Percentiles rank a stretch among this genome's conserved stretches.
phyloP scores from a whole-genome alignment of 768 basidiomycete genomes.

The Trametes cinnabarina region DNA sequence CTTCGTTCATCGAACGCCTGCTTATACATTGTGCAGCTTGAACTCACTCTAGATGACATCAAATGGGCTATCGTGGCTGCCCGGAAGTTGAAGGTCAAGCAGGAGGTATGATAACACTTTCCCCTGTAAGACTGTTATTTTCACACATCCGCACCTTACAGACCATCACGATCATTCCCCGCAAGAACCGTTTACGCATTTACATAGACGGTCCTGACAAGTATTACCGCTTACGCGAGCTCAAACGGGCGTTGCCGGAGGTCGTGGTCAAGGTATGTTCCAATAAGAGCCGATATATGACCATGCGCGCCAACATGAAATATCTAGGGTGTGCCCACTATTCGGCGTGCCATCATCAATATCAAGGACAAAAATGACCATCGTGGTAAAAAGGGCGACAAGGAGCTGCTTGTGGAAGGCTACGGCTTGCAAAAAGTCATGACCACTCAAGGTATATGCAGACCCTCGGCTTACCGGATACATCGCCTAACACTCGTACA shows the following conservation, averaged over 20 bases:
- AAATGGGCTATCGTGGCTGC: slow-evolving; percentile 86
- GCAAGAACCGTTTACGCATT: slow-evolving; percentile 72
- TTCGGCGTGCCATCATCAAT: slow-evolving; percentile 93
- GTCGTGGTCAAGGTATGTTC: slow-evolving; percentile 82
- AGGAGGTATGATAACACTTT: slow-evolving; percentile 50
- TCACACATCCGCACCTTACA: slow-evolving; percentile 25
- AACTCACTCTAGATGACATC: slow-evolving; percentile 88
- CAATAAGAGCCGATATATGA: not conserved
- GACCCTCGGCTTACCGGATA: not conserved
- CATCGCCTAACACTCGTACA: not conserved
- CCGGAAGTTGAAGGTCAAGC: slow-evolving; percentile 91
- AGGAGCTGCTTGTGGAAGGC: slow-evolving; percentile 93
- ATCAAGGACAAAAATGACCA: slow-evolving; percentile 86
- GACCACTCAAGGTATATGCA: slow-evolving; percentile 82
- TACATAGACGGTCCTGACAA: slow-evolving; percentile 78
- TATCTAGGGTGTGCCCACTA: slow-evolving; percentile 74
- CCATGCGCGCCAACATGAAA: not conserved
- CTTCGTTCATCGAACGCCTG: not conserved
- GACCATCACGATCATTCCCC: slow-evolving; percentile 76
- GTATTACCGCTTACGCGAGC: slow-evolving; percentile 78
- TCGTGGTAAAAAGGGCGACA: slow-evolving; percentile 80
- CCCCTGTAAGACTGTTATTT: not conserved
- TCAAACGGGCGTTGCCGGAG: slow-evolving; percentile 79
- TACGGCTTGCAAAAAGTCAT: slow-evolving; percentile 96
- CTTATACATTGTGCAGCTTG: slow-evolving; percentile 53